Evolutionary conservation across 768 basidiomycete species (phyloP).

Genomic region (Tricholoma furcatifolium): DNA sequence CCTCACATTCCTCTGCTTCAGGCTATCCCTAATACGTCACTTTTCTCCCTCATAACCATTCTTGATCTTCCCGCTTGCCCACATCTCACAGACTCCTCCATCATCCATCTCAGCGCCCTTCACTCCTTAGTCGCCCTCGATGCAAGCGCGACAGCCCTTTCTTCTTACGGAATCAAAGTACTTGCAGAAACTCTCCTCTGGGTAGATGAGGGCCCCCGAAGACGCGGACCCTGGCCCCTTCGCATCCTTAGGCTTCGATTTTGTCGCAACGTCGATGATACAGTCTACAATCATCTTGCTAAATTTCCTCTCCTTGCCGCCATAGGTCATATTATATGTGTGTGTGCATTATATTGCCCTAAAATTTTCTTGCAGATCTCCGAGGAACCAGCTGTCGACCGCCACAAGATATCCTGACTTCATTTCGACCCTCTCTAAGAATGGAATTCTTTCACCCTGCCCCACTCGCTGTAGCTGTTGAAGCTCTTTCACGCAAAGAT

Average conservation of each 20-base stretch:
- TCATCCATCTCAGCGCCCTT: slow-evolving; percentile 48
- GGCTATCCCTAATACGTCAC: slow-evolving; percentile 45
- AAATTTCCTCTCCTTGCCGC: slow-evolving; percentile 59
- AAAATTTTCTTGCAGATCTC: slow-evolving; percentile 36
- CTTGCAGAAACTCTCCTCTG: slow-evolving; percentile 49
- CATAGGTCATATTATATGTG: slow-evolving; percentile 45
- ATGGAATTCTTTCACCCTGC: slow-evolving; percentile 42
- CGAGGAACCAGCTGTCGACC: slow-evolving; percentile 45
- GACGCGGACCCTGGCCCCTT: slow-evolving; percentile 55
- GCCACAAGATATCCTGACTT: slow-evolving; percentile 3
- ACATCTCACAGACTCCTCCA: slow-evolving; percentile 58
- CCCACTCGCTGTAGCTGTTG: slow-evolving; percentile 34
- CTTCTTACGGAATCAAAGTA: slow-evolving; percentile 48
- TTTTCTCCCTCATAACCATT: slow-evolving; percentile 66
- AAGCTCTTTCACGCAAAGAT: slow-evolving; percentile 12
- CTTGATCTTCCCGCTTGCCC: slow-evolving; percentile 55
- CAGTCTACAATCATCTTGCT: slow-evolving; percentile 38
- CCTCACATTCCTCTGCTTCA: slow-evolving; percentile 56
- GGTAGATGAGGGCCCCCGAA: slow-evolving; percentile 25
- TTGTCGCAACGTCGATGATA: slow-evolving; percentile 48
- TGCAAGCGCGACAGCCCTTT: slow-evolving; percentile 51
- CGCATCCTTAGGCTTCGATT: slow-evolving; percentile 56
- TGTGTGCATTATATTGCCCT: slow-evolving; percentile 1
- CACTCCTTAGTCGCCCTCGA: slow-evolving; percentile 65
- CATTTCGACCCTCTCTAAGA: slow-evolving; percentile 24